phyloP scores from a whole-genome alignment of 164 flowering plant genomes.

The Echeveria elegans region DNA sequence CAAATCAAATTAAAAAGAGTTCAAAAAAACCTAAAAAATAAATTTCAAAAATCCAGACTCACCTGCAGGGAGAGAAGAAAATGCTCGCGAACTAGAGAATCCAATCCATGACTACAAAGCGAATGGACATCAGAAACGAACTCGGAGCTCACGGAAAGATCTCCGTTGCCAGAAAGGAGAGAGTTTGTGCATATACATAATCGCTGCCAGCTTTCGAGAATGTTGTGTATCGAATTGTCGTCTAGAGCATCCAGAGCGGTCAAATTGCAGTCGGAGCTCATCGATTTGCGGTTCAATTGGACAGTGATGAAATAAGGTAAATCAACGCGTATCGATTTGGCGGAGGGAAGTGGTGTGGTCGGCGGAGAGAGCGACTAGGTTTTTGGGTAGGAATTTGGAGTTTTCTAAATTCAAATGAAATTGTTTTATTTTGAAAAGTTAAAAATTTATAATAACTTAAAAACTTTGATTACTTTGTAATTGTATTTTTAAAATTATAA shows the following conservation, averaged over 20 bases:
- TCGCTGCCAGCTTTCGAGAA: constrained; percentile 48
- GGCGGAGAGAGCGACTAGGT: too few relatives aligned
- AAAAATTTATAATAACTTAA: too few relatives aligned
- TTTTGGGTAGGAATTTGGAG: too few relatives aligned
- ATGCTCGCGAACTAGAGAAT: constrained; percentile 53
- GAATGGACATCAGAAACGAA: constrained; percentile 35
- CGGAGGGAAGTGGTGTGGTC: too few relatives aligned
- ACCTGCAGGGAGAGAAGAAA: constrained; percentile 68
- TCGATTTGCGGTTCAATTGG: too few relatives aligned
- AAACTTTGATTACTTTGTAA: too few relatives aligned
- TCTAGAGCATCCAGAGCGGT: constrained; percentile 39
- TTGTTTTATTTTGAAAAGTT: too few relatives aligned
- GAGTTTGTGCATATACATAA: constrained; percentile 40
- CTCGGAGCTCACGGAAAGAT: constrained; percentile 30
- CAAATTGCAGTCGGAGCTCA: constrained; percentile 19
- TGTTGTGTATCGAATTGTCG: constrained; percentile 40
- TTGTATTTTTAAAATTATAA: too few relatives aligned
- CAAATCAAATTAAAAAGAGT: background rate
- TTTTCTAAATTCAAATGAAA: too few relatives aligned
- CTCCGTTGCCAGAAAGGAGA: constrained; percentile 38
- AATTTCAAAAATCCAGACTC: background rate
- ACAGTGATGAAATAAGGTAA: too few relatives aligned
- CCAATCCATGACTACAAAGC: constrained; percentile 57
- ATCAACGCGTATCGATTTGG: too few relatives aligned
- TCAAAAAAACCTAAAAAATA: too few relatives aligned